These are phyloP conservation scores for Neofusicoccum cordaticola DNA, from an alignment of 2,329 filamentous ascomycete genomes.

Conservation along the genomic window DNA sequence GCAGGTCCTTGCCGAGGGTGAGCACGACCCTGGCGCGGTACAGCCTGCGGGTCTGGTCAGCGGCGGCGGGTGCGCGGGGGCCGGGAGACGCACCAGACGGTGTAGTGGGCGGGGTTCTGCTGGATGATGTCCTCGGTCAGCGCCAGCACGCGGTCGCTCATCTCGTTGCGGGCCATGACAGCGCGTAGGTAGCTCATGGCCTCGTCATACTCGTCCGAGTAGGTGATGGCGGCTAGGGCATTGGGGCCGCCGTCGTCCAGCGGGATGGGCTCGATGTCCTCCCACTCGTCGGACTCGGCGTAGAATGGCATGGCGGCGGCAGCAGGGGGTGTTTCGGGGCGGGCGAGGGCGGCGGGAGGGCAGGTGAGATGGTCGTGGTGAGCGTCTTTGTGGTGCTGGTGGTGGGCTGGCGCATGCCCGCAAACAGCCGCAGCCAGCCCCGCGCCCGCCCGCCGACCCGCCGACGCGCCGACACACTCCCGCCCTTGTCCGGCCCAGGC, in stretches of 20 bases:
- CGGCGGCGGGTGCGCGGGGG: not conserved
- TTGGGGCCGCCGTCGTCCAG: slow-evolving; percentile 72
- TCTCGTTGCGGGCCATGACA: slow-evolving; percentile 85
- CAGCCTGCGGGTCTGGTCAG: slow-evolving; percentile 50
- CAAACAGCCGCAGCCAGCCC: not conserved
- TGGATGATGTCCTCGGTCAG: slow-evolving; percentile 87
- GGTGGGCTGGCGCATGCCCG: not conserved
- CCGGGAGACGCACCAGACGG: slow-evolving; percentile 67
- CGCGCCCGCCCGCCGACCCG: not conserved
- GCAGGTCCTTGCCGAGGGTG: slow-evolving; percentile 61
- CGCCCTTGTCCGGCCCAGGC: not conserved
- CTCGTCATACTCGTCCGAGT: slow-evolving; percentile 84
- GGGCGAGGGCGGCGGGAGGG: not conserved
- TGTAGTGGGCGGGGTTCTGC: slow-evolving; percentile 97
- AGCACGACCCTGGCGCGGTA: slow-evolving; percentile 82
- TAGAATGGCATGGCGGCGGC: slow-evolving; percentile 45
- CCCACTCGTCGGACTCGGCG: slow-evolving; percentile 71
- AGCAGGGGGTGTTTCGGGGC: not conserved
- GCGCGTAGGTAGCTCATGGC: slow-evolving; percentile 91
- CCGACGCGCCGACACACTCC: not conserved
- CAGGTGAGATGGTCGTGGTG: not conserved
- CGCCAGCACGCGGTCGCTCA: slow-evolving; percentile 71
- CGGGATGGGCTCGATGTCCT: slow-evolving; percentile 77
- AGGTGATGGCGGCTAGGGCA: slow-evolving; percentile 89
- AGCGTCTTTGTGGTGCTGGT: not conserved